phyloP scores from a whole-genome alignment of 129 eudicot species.

The Rutidosis leptorrhynchoides region DNA sequence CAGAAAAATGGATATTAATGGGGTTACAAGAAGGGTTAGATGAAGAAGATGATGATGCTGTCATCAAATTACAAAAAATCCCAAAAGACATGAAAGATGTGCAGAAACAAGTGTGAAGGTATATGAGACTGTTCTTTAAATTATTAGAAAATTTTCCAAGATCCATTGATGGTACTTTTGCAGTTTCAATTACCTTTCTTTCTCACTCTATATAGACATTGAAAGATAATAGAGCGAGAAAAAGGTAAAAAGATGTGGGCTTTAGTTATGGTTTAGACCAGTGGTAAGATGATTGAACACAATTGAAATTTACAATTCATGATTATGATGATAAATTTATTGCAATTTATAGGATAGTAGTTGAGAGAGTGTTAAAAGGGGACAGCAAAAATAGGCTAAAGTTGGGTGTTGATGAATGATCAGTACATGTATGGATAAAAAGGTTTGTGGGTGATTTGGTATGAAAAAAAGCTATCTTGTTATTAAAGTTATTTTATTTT shows the following conservation, averaged over 20 bases:
- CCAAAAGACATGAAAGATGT: slow-evolving; percentile 28
- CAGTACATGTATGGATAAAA: slow-evolving; percentile 6
- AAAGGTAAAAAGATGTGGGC: neutral
- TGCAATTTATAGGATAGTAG: slow-evolving; percentile 30
- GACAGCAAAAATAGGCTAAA: slow-evolving; percentile 4
- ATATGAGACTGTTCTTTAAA: slow-evolving; percentile 29
- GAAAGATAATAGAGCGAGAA: slow-evolving; percentile 25
- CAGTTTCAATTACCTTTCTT: neutral
- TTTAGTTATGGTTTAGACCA: neutral
- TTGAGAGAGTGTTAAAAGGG: slow-evolving; percentile 19
- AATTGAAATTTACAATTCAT: slow-evolving; percentile 6
- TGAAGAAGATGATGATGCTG: slow-evolving; percentile 38
- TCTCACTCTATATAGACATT: slow-evolving; percentile 36
- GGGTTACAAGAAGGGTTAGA: slow-evolving; percentile 41
- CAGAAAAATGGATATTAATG: slow-evolving; percentile 25
- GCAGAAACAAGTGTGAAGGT: slow-evolving; percentile 18
- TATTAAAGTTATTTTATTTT: no score
- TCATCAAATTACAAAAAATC: slow-evolving; percentile 28
- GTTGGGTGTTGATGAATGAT: slow-evolving; percentile 2
- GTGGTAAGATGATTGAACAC: slow-evolving; percentile 24
- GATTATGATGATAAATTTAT: slow-evolving; percentile 14
- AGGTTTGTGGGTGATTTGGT: slow-evolving; percentile 2
- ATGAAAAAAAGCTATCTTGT: neutral
- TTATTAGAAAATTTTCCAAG: slow-evolving; percentile 26
- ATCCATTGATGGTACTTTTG: slow-evolving; percentile 36